These are phyloP conservation scores for Chytriomyces sp. DNA, from an alignment of 192 early-diverging fungal genomes.

Conservation along the genomic window DNA sequence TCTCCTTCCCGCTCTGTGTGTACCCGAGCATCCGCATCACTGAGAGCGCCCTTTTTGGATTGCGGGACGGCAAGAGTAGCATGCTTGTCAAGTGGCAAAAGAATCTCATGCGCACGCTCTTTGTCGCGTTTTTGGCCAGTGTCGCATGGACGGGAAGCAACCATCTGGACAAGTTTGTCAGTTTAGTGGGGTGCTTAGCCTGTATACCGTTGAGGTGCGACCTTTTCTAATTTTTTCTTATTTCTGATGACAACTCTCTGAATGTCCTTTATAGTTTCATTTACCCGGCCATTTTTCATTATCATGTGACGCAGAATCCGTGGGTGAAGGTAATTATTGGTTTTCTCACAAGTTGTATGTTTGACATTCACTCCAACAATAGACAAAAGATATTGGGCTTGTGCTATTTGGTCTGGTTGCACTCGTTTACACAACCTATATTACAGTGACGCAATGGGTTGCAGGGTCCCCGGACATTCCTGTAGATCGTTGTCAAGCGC, in stretches of 20 bases:
- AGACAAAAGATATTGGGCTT: constrained; percentile 53
- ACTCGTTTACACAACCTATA: constrained; percentile 79
- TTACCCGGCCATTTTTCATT: constrained; percentile 86
- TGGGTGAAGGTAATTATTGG: constrained; percentile 31
- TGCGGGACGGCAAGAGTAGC: constrained; percentile 75
- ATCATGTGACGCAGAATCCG: constrained; percentile 39
- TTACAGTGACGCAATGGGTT: constrained; percentile 71
- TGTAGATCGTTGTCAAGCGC: constrained; percentile 41
- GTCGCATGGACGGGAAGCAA: constrained; percentile 77
- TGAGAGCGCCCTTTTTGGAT: constrained; percentile 80
- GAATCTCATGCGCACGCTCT: constrained; percentile 74
- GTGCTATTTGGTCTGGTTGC: constrained; percentile 70
- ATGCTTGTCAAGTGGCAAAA: constrained; percentile 81
- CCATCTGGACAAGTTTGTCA: constrained; percentile 81
- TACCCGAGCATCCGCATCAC: constrained; percentile 94
- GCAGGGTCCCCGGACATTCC: constrained; percentile 50
- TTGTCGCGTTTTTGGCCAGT: constrained; percentile 68
- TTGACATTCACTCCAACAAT: background rate
- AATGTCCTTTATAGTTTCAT: constrained; percentile 60
- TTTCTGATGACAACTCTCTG: constrained; percentile 10
- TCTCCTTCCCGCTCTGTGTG: constrained; percentile 89
- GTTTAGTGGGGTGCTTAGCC: constrained; percentile 79
- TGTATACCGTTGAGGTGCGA: constrained; percentile 57
- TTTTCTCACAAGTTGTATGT: background rate
- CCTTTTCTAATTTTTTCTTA: background rate